Base-by-base conservation (phyloP, 225 moss, liverwort and hornwort species). In the Rhytidiadelphus loreus region DNA sequence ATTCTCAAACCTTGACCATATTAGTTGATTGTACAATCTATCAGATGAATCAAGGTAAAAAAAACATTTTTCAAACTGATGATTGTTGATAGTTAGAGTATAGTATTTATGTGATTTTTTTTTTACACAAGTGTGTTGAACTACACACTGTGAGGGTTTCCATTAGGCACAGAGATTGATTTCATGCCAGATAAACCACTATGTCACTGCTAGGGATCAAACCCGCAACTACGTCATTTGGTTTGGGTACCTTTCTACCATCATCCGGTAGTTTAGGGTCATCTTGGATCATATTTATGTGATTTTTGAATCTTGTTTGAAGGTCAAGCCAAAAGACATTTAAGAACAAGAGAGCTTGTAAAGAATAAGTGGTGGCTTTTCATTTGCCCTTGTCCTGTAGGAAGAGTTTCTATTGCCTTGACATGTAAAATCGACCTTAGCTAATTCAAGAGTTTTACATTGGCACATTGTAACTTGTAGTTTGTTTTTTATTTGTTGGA, bases 1-100 rank as follows among this genome's bases (percentile, higher is more conserved):
- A 11, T 73, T 73, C 7, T 19, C 30, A 30, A 73, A 46, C 19
- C 30, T 46, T 46, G 19, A 29, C 17, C 30, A 46, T 30, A 46
- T 18, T 2, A 29, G 46, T 73, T 30, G 18, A 46, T 18, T 30
- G 18, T 18, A 16, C 7, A 46, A 18, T 46, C 6, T 46, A 46
- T 44, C 0, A 29, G 6, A 29, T 73, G 73, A 74, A 48, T 73
- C 10, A 14, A 16, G 6, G 16, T 3, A 0, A 46, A 46, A 73
- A 46, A 44, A 46, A 10, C 0, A 17, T 3, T 16, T 44, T 46
- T 44, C 6, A 46, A 46, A 46, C 0, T 1, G 2, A 19, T 1
- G 2, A 19, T 4, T 20, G 7, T 48, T 74, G 12, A 46, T 30
- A 32, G 7, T 18, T 16, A 24, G 3, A 39, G 8, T 43, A 21